Base-by-base conservation (phyloP, 2,329 filamentous ascomycete species). In the Ophiostoma australiae region DNA sequence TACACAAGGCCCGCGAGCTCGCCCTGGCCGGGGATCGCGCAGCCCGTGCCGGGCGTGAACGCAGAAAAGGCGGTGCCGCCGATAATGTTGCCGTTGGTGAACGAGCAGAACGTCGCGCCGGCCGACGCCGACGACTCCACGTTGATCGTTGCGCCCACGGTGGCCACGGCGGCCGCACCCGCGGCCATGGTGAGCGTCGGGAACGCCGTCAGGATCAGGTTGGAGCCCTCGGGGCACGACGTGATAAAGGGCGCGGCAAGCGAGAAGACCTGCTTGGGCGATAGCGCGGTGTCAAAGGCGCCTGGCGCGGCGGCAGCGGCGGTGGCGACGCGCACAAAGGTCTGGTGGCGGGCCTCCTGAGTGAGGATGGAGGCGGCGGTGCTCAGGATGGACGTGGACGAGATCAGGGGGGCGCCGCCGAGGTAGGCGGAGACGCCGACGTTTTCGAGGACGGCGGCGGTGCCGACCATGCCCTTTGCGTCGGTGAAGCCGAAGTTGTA, bases 391-490 rank as follows among this genome's bases (percentile, higher is more conserved):
- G 82, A 82, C 68, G 84, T 81, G 70, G 84, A 83, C 66, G 85
- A 83, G 73, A 93, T 79, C 41, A 92, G 82, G 4, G 89, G 87
- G 17, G 89, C 90, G 35, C 89, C 90, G 72, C 90, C 90, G 17
- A 92, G 86, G 80, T 89, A 90, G 73, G 90, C 90, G n/a, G 89
- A 90, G 41, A 92, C 85, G 79, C 90, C 90, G 72, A 92, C 85
- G 76, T 87, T 90, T 80, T 93, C 91, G 72, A 93, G 86, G 31
- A 92, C 82, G 74, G 85, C 84, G 17, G 90, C 90, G 2, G 88
- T 90, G 68, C 84, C 86, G 52, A 93, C 85, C 88, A 93, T 92
- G 77, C 82, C 81, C 31, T 83, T 81, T 67, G 89, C 89, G 75
- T 88, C 85, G 69, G 87, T 88, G 78, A 91, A 87, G 75, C 83